Percentiles rank a stretch among this genome's conserved stretches.
Evolutionary conservation across 306 rosid species (phyloP).

Genomic region (Calophaca sinica): DNA sequence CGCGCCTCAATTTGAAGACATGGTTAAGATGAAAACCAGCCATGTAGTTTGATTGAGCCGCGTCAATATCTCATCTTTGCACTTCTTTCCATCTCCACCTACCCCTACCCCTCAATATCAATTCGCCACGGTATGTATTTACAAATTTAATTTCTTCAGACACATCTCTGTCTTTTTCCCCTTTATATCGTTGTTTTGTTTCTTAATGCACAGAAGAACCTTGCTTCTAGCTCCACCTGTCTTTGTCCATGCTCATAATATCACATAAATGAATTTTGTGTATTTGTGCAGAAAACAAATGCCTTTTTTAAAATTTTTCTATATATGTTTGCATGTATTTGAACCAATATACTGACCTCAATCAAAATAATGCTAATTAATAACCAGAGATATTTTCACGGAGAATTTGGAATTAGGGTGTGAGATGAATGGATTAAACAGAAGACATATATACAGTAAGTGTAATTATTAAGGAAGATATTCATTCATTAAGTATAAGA

Average conservation of each 20-base stretch:
- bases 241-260: slow-evolving; percentile 14
- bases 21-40: slow-evolving; percentile 52
- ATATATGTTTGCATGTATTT: neutral
- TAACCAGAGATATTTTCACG: slow-evolving; percentile 10
- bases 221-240: neutral
- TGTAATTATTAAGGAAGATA: slow-evolving; percentile 7
- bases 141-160: neutral
- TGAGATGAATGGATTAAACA: slow-evolving; percentile 22
- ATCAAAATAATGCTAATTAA: too few relatives aligned
- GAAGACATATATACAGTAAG: neutral
- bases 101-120: neutral
- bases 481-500: neutral
- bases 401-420: slow-evolving; percentile 22
- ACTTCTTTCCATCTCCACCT: slow-evolving; percentile 48
- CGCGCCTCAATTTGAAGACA: slow-evolving; percentile 79
- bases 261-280: neutral
- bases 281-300: slow-evolving; percentile 28
- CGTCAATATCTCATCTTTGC: slow-evolving; percentile 80
- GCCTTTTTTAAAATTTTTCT: neutral
- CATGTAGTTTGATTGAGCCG: slow-evolving; percentile 87
- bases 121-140: slow-evolving; percentile 38
- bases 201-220: slow-evolving; percentile 9
- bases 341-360: neutral
- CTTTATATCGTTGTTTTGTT: neutral
- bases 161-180: neutral